Evolutionary conservation across 208 protist genomes (phyloP).

Genomic region (Vickermania spadyakhi): DNA sequence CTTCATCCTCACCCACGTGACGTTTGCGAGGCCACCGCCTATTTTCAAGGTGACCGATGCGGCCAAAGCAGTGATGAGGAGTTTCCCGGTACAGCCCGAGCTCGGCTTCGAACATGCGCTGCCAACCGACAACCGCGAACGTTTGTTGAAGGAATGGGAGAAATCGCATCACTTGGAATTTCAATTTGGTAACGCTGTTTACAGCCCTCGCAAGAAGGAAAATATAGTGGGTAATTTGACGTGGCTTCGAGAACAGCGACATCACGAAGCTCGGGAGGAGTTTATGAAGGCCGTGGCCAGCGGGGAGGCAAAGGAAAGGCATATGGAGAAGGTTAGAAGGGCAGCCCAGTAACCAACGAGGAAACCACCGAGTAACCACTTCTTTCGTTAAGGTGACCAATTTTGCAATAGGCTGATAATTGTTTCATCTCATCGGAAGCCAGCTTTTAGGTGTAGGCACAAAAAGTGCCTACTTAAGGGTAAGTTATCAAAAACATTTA

Average conservation of each 20-base stretch:
- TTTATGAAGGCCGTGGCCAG: conserved; percentile 43
- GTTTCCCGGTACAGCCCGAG: conserved; percentile 71
- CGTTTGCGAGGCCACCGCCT: conserved; percentile 29
- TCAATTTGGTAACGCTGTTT: conserved; percentile 90
- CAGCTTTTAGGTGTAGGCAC: too few relatives aligned
- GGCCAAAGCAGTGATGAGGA: conserved; percentile 43
- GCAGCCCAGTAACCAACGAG: too few relatives aligned
- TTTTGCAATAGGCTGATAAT: too few relatives aligned
- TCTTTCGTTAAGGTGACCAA: too few relatives aligned
- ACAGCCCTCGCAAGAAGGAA: conserved; percentile 55
- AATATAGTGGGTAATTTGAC: conserved; percentile 75
- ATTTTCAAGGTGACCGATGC: conserved; percentile 39
- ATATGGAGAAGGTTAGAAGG: too few relatives aligned
- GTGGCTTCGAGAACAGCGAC: conserved; percentile 72
- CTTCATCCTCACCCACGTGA: conserved; percentile 80
- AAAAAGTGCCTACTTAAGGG: too few relatives aligned
- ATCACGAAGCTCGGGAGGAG: conserved; percentile 40
- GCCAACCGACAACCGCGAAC: conserved; percentile 68
- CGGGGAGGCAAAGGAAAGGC: conserved; percentile 52
- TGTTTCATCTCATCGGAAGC: too few relatives aligned
- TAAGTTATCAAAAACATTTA: too few relatives aligned
- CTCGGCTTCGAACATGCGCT: conserved; percentile 80
- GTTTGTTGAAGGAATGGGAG: conserved; percentile 80
- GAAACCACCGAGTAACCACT: too few relatives aligned
- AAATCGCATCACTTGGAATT: conserved; percentile 83